These are phyloP conservation scores for Camellia oleifera DNA, from an alignment of 179 eudicot species.

Conservation along the genomic window DNA sequence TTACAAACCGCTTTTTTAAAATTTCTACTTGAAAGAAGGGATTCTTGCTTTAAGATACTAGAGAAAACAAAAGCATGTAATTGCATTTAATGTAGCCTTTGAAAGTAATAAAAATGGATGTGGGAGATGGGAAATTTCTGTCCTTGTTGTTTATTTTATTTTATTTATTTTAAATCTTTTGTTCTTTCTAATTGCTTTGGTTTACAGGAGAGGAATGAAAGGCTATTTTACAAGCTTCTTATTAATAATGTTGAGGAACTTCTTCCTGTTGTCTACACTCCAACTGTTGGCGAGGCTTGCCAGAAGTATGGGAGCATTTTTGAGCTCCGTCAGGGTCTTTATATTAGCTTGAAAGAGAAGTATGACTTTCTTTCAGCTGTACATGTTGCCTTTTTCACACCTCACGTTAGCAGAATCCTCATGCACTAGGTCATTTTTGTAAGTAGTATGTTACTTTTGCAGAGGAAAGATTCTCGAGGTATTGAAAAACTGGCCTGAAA, in stretches of 20 bases:
- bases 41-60: neutral
- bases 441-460: conserved; percentile 18
- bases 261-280: conserved; percentile 92
- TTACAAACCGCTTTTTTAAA: neutral
- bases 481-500: conserved; percentile 88
- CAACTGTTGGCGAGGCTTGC: conserved; percentile 97
- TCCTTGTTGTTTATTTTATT: too few relatives aligned
- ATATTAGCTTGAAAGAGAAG: conserved; percentile 88
- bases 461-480: conserved; percentile 93
- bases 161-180: too few relatives aligned
- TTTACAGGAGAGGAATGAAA: conserved; percentile 82
- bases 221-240: conserved; percentile 89
- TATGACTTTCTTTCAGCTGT: conserved; percentile 26
- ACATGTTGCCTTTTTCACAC: too few relatives aligned
- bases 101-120: neutral
- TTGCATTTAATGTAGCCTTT: neutral
- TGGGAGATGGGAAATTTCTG: neutral
- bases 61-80: neutral
- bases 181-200: neutral
- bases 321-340: conserved; percentile 85
- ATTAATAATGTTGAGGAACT: conserved; percentile 90
- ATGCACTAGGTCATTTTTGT: neutral
- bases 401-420: too few relatives aligned
- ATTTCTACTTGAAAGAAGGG: neutral
- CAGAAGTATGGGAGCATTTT: conserved; percentile 91